Evolutionary conservation across 805 yeast genomes (phyloP), one percentile per base, ranked within the genome.

Genomic region (Wickerhamomyces strasburgensis): DNA sequence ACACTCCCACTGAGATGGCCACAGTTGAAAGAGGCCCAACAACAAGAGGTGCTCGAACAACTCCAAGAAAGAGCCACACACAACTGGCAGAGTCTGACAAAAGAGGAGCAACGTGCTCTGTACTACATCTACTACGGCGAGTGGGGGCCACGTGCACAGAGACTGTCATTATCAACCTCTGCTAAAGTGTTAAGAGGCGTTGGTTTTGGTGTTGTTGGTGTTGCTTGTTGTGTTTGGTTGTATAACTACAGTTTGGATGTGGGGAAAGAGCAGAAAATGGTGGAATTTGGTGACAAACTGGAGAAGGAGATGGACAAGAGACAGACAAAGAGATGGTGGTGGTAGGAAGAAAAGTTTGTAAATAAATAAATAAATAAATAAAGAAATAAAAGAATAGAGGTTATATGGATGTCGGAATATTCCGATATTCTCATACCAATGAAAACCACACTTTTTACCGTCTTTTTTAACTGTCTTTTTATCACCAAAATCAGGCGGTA

Each of bases 91-190:
- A 31, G 34, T 0, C 43, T 66, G 44, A 37, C 59, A 3, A 15
- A 9, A 1, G 40, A 43, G 1, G 70, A 66, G 33, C 45, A 51
- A 32, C 44, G 39, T 30, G 60, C 61, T 1, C 42, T 58, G 5
- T 64, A 65, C 40, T 61, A 52, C 44, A 49, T 65, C 13, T 57
- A 61, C 8, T 66, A 47, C 34, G 71, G 71, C 1, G 45, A 49
- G 10, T 62, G 64, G 61, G 70, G 70, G 1, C 66, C 67, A 9
- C 45, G 68, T 16, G 28, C 50, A 3, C 40, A 31, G 3, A 31
- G 16, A 5, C 40, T 36, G 13, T 23, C 26, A 19, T 35, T 29
- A 16, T 34, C 42, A 6, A 15, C 40, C 0, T 42, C 56, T 1
- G 43, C 43, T 16, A 26, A 23, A 3, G 41, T 53, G 5, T 18